Conservation (phyloP, 1,284 basidiomycete genomes). For the Amylostereum areolatum region DNA sequence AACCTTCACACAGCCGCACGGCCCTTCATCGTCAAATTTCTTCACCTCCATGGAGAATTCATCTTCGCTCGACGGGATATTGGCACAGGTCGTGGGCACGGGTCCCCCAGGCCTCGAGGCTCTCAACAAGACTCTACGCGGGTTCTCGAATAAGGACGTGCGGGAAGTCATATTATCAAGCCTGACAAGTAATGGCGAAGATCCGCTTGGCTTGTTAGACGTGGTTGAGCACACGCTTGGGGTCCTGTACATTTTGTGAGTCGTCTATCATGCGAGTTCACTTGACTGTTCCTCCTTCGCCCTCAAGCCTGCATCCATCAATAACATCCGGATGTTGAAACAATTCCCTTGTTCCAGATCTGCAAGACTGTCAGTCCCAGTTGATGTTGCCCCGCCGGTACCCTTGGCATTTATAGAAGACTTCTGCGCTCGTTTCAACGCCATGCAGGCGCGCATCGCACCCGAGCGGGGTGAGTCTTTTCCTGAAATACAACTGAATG, state of each 20-base stretch:
- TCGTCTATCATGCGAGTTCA: slow-evolving; percentile 22
- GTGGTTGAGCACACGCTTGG: slow-evolving; percentile 53
- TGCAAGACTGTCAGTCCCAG: slow-evolving; percentile 40
- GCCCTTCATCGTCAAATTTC: too few relatives aligned
- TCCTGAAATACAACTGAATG: background rate
- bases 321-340: background rate
- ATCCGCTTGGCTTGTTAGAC: slow-evolving; percentile 56
- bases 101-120: too few relatives aligned
- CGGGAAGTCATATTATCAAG: slow-evolving; percentile 43
- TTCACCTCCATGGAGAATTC: too few relatives aligned
- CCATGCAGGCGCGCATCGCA: slow-evolving; percentile 53
- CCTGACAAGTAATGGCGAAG: slow-evolving; percentile 44
- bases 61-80: slow-evolving; percentile 29
- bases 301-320: slow-evolving; percentile 1
- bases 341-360: slow-evolving; percentile 31
- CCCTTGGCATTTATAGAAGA: slow-evolving; percentile 39
- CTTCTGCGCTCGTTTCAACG: slow-evolving; percentile 55
- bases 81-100: slow-evolving; percentile 43
- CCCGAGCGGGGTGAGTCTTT: slow-evolving; percentile 56
- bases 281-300: slow-evolving; percentile 1
- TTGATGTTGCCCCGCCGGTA: slow-evolving; percentile 14
- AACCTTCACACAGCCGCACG: too few relatives aligned
- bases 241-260: slow-evolving; percentile 66
- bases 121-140: too few relatives aligned
- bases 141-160: too few relatives aligned